These are phyloP conservation scores for Epichloe baconii DNA, from an alignment of 2,329 filamentous ascomycete genomes.

Conservation along the genomic window DNA sequence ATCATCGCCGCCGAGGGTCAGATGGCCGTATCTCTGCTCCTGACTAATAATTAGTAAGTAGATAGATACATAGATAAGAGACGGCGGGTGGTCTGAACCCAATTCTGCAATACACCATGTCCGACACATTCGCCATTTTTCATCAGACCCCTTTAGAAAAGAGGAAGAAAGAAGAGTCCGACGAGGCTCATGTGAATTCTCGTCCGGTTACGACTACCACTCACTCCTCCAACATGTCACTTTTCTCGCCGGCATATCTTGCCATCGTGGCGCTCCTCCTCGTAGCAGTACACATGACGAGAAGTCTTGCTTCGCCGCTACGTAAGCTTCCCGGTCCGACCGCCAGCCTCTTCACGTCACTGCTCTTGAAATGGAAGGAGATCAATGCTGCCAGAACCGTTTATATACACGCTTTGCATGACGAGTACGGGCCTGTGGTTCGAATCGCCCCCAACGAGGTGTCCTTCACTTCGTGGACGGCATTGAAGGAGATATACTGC, in stretches of 20 bases:
- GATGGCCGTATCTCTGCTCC: no score
- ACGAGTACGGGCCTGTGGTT: constrained; percentile 30
- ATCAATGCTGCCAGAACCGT: constrained; percentile 36
- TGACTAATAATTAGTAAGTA: no score
- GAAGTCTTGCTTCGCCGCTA: constrained; percentile 20
- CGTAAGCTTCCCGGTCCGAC: constrained; percentile 34
- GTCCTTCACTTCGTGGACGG: constrained; percentile 24
- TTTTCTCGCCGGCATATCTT: constrained; percentile 15
- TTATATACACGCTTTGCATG: constrained; percentile 40
- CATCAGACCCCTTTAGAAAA: no score
- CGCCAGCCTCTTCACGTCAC: constrained; percentile 34
- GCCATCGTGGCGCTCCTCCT: constrained; percentile 14
- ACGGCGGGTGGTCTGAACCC: no score
- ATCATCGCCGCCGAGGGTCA: no score
- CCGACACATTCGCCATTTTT: no score
- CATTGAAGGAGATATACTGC: constrained; percentile 38
- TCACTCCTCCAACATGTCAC: constrained; percentile 9
- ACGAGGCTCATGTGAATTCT: background rate
- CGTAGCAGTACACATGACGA: constrained; percentile 13
- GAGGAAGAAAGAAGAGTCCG: no score
- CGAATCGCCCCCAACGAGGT: constrained; percentile 34
- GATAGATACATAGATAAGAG: no score
- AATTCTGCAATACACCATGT: no score
- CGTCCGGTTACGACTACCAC: background rate
- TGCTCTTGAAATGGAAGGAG: constrained; percentile 42